Evolutionary conservation across 192 early-diverging fungal species (phyloP).

Genomic region (Umbelopsis isabellina): DNA sequence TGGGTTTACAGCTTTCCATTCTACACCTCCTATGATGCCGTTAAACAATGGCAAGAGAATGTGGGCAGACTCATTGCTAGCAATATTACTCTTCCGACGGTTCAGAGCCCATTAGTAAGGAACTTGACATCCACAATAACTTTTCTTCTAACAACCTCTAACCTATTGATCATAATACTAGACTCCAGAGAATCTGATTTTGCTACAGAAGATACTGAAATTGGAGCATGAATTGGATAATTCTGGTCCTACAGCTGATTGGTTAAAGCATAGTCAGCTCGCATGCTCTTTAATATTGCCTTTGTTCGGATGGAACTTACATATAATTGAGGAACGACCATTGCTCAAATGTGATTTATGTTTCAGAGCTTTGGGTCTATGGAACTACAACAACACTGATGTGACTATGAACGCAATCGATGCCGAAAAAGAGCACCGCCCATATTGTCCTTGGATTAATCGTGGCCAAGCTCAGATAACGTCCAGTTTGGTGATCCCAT

Average conservation of each 20-base stretch:
- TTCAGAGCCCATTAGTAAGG: constrained; percentile 1
- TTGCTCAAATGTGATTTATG: constrained; percentile 5
- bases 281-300: neutral
- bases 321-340: neutral
- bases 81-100: neutral
- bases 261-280: neutral
- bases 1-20: constrained; percentile 15
- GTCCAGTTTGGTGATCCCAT: neutral
- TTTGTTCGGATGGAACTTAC: neutral
- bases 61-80: neutral
- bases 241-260: neutral
- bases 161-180: neutral
- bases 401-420: neutral
- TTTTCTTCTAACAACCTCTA: neutral
- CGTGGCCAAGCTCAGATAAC: neutral
- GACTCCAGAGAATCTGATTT: neutral
- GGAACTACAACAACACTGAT: neutral
- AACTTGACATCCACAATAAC: neutral
- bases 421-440: constrained; percentile 8
- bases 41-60: constrained; percentile 1
- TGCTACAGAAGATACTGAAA: constrained; percentile 1
- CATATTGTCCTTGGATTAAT: constrained; percentile 8
- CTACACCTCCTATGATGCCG: constrained; percentile 4
- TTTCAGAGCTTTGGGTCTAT: constrained; percentile 1
- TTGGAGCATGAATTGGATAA: neutral